These are phyloP conservation scores for Trichomonascaceae sp. DNA, from an alignment of 1,139 yeast genomes.

Conservation along the genomic window DNA sequence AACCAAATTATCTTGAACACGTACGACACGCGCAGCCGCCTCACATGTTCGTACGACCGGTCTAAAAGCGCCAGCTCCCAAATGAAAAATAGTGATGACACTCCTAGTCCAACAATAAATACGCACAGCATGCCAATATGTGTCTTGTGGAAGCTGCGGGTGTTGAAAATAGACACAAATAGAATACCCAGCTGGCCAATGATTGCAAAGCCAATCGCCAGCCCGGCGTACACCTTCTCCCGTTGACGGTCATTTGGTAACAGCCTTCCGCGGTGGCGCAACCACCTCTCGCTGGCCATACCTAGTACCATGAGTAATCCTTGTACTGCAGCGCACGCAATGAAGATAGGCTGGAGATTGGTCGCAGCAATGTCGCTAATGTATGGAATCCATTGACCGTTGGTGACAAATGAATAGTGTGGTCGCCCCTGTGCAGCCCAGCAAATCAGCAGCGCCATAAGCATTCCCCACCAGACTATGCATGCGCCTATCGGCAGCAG, in stretches of 20 bases:
- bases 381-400: slow-evolving; percentile 44
- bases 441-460: slow-evolving; percentile 49
- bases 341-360: slow-evolving; percentile 68
- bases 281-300: slow-evolving; percentile 40
- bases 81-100: slow-evolving; percentile 50
- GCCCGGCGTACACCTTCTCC: slow-evolving; percentile 38
- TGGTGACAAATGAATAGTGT: slow-evolving; percentile 42
- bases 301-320: slow-evolving; percentile 67
- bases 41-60: slow-evolving; percentile 30
- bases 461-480: slow-evolving; percentile 66
- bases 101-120: slow-evolving; percentile 58
- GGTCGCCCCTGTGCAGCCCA: slow-evolving; percentile 81
- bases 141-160: slow-evolving; percentile 41
- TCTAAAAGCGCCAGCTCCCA: slow-evolving; percentile 53
- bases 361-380: slow-evolving; percentile 83
- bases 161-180: slow-evolving; percentile 63
- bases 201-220: slow-evolving; percentile 39
- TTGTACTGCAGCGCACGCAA: slow-evolving; percentile 67
- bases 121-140: slow-evolving; percentile 63
- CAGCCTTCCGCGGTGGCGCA: slow-evolving; percentile 40
- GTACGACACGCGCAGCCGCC: slow-evolving; percentile 31
- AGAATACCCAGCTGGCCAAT: slow-evolving; percentile 70
- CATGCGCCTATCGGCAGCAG: slow-evolving; percentile 43
- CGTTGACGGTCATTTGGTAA: slow-evolving; percentile 38
- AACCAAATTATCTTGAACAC: slow-evolving; percentile 53